These are phyloP conservation scores for Citrullus amarus DNA, from an alignment of 306 rosid species.

Conservation along the genomic window DNA sequence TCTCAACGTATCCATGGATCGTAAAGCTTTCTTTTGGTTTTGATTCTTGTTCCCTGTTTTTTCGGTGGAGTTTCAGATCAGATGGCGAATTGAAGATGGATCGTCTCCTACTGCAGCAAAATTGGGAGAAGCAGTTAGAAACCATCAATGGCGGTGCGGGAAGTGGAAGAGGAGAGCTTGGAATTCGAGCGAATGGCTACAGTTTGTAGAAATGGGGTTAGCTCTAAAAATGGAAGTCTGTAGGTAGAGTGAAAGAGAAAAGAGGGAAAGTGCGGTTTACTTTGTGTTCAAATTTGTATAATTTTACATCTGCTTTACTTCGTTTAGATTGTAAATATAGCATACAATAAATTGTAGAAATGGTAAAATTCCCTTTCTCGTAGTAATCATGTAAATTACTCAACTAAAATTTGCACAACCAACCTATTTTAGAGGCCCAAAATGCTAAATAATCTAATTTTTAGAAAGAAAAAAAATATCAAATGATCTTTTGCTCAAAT, in stretches of 20 bases:
- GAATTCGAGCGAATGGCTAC: constrained; percentile 31
- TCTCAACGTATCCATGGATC: not conserved
- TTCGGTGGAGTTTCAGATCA: not conserved
- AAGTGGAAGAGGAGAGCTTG: constrained; percentile 41
- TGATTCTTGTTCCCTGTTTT: not conserved
- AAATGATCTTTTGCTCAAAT: no score
- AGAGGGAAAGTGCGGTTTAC: not conserved
- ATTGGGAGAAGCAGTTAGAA: constrained; percentile 21
- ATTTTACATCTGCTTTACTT: not conserved
- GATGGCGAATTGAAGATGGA: constrained; percentile 51
- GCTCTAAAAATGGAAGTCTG: not conserved
- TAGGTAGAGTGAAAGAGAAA: not conserved
- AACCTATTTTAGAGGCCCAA: no score
- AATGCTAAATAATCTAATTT: no score
- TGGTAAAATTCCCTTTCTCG: no score
- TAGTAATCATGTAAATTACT: no score
- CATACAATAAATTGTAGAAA: not conserved
- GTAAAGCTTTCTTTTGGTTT: not conserved
- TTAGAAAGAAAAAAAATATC: no score
- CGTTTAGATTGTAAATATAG: not conserved
- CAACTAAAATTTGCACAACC: no score
- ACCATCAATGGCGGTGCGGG: constrained; percentile 25
- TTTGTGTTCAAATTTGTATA: not conserved
- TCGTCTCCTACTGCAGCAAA: constrained; percentile 41
- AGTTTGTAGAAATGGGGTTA: constrained; percentile 1